Evolutionary conservation across 2,329 filamentous ascomycete species (phyloP), one percentile per base, ranked within the genome.

Genomic region (Fusarium napiforme): DNA sequence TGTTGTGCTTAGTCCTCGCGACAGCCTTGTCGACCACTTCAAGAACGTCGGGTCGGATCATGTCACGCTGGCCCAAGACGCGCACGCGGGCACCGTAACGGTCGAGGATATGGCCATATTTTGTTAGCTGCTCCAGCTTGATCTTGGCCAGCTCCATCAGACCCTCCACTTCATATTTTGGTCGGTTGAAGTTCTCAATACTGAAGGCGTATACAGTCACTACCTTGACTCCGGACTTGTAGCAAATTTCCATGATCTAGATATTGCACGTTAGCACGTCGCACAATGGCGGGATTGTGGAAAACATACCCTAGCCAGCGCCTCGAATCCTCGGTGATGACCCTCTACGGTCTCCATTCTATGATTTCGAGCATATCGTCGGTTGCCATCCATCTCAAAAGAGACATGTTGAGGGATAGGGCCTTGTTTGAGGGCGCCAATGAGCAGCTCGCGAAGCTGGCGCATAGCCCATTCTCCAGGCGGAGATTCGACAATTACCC

Each of bases 381-480:
- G 87, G 84, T 99, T 99, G 63, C 96, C 96, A 81, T 99, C 96
- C 96, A 99, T 99, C 77, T 98, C 96, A 80, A 99, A 99, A n/a
- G 96, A 96, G 69, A 99, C 90, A 89, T 99, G 96, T 79, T 94
- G 92, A 15, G 96, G 96, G 62, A 99, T 92, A 4, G 95, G 94
- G 0, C 96, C 96, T 83, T 98, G 96, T 79, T 92, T 92, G 60
- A 98, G 85, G 56, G 95, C 93, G 61, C 94, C 94, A 76, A 99
- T 96, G 71, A 98, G 87, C 57, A 97, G 85, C 81, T 97, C 93
- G 72, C 94, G 91, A 26, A 97, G 84, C 77, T 92, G 90, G 67
- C 90, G 90, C 68, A 97, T 87, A n/a, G 89, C 90, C 92, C 94
- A 98, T 89, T 97, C 95, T 76, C 94, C 92, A 2, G 96, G 96